These are phyloP conservation scores for Pichia cabralensis DNA, from an alignment of 805 yeast genomes.

Conservation along the genomic window DNA sequence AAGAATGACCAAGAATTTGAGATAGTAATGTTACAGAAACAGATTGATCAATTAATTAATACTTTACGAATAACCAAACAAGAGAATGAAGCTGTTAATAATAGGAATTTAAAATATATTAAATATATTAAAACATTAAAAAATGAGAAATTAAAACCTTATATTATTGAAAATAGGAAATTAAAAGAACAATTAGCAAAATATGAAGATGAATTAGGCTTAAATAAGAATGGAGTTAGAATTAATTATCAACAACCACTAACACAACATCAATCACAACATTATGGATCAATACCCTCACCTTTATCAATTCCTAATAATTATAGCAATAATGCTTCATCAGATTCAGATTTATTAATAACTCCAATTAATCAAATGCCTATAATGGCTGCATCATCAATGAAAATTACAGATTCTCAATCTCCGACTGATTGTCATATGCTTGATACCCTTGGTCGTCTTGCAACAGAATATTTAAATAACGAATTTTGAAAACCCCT, in stretches of 20 bases:
- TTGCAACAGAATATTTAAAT: conserved; percentile 27
- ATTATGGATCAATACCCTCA: not conserved
- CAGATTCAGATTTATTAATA: not conserved
- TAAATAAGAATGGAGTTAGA: conserved; percentile 1
- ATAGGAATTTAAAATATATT: conserved; percentile 25
- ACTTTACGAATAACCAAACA: conserved; percentile 18
- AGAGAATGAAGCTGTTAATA: conserved; percentile 23
- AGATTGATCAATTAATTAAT: conserved; percentile 21
- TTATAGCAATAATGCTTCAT: not conserved
- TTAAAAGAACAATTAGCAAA: conserved; percentile 17
- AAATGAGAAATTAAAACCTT: conserved; percentile 19
- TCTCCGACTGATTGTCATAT: conserved; percentile 12
- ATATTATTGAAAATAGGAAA: conserved; percentile 20
- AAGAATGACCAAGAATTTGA: conserved; percentile 24
- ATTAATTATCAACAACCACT: not conserved
- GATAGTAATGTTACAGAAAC: conserved; percentile 20
- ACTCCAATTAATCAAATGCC: not conserved
- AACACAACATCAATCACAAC: not conserved
- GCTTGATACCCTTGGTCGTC: conserved; percentile 27
- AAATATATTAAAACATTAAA: conserved; percentile 23
- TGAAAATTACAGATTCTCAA: not conserved
- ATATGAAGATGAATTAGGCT: not conserved
- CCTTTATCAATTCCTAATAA: not conserved
- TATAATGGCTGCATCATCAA: not conserved
- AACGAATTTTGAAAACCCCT: conserved; percentile 20